Percentiles rank a stretch among this genome's conserved stretches.
These are phyloP conservation scores for Ophioceras dolichostomum DNA, from an alignment of 2,329 filamentous ascomycete species.

Conservation along the genomic window DNA sequence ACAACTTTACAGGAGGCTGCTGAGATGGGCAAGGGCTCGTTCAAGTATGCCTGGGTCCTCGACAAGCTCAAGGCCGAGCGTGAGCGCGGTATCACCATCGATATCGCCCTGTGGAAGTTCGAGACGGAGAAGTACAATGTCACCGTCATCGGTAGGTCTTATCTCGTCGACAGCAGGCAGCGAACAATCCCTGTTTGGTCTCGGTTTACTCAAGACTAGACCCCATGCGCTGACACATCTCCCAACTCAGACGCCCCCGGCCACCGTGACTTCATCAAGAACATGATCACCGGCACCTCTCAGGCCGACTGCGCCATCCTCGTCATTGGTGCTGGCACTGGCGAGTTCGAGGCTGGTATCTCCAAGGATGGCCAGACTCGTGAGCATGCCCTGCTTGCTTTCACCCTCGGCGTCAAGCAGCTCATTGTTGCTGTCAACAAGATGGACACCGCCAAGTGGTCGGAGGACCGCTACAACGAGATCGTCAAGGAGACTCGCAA, in stretches of 20 bases:
- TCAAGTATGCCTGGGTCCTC: slow-evolving; percentile 99
- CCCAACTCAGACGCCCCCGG: slow-evolving; percentile 68
- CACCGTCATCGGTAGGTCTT: slow-evolving; percentile 78
- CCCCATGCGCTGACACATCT: background rate
- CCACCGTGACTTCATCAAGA: slow-evolving; percentile 99
- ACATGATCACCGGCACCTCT: slow-evolving; percentile 99
- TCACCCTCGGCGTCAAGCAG: slow-evolving; percentile 99
- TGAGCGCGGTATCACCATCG: slow-evolving; percentile 99
- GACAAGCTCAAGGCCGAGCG: slow-evolving; percentile 99
- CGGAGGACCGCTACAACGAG: slow-evolving; percentile 90
- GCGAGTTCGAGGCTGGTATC: slow-evolving; percentile 99
- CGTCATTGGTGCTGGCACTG: slow-evolving; percentile 99
- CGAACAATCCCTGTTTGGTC: no score
- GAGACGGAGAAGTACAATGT: slow-evolving; percentile 97
- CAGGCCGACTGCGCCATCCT: slow-evolving; percentile 99
- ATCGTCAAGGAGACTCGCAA: slow-evolving; percentile 99
- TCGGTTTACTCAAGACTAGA: no score
- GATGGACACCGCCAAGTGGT: slow-evolving; percentile 99
- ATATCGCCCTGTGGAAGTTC: slow-evolving; percentile 99
- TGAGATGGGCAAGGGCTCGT: slow-evolving; percentile 99
- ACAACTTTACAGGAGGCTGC: slow-evolving; percentile 69
- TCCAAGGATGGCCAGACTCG: slow-evolving; percentile 99
- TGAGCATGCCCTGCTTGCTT: slow-evolving; percentile 99
- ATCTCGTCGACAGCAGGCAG: no score
- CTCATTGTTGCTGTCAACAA: slow-evolving; percentile 99